phyloP scores from a whole-genome alignment of 208 protist species.

The Crithidia fasciculata region DNA sequence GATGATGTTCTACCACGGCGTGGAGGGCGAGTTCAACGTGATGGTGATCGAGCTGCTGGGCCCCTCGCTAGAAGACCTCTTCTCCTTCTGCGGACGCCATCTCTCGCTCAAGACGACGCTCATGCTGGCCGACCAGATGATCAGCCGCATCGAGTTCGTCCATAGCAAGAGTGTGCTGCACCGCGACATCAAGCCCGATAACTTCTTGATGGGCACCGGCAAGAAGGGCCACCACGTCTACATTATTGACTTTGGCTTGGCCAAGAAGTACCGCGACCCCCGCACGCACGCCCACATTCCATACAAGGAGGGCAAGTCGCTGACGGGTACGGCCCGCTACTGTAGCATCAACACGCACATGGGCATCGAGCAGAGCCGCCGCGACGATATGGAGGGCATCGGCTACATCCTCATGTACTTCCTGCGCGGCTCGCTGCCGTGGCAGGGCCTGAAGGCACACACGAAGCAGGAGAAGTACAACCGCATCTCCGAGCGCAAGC shows the following conservation, averaged over 20 bases:
- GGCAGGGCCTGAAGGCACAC: constrained; percentile 96
- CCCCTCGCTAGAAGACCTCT: constrained; percentile 92
- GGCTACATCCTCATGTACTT: constrained; percentile 99
- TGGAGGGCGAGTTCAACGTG: constrained; percentile 93
- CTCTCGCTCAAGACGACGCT: constrained; percentile 93
- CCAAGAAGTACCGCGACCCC: constrained; percentile 99
- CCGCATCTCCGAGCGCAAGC: constrained; percentile 98
- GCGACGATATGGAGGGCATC: constrained; percentile 99
- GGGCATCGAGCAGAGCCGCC: constrained; percentile 96
- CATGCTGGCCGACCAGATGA: constrained; percentile 94
- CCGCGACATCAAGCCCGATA: constrained; percentile 96
- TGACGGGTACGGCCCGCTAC: constrained; percentile 99
- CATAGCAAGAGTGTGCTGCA: constrained; percentile 94
- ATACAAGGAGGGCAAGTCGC: constrained; percentile 98
- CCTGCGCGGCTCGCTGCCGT: constrained; percentile 97
- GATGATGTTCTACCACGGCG: constrained; percentile 86
- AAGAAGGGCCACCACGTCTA: constrained; percentile 93
- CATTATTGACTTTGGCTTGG: constrained; percentile 99
- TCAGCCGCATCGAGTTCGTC: constrained; percentile 91
- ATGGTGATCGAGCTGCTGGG: constrained; percentile 95
- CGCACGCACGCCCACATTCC: constrained; percentile 99
- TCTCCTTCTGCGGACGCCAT: constrained; percentile 86
- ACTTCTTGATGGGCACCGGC: constrained; percentile 93
- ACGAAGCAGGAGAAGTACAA: constrained; percentile 99
- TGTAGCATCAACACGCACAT: constrained; percentile 99